Evolutionary conservation across 768 basidiomycete genomes (phyloP), one percentile per base, ranked within the genome.

Genomic region (Candolleomyces efflorescens): DNA sequence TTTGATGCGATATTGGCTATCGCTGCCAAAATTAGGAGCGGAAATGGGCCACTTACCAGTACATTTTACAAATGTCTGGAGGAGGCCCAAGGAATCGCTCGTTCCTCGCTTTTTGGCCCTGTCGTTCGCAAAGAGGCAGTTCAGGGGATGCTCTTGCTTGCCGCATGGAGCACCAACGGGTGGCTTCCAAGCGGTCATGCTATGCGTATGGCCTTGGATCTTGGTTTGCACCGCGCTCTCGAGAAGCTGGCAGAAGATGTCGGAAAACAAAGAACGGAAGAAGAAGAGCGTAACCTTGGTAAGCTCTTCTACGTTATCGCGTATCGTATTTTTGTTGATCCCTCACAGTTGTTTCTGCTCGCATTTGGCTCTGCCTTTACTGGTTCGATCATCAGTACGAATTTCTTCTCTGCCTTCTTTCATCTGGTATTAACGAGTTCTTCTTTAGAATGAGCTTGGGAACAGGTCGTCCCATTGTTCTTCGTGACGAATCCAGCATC

Each of bases 131-230:
- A 96, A 73, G 95, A 98, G 74, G 95, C 92, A 38, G 93, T 95
- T 36, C 91, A 92, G 82, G 92, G 91, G 9, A 96, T 94, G 92
- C 75, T 96, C 11, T 78, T 98, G 27, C 78, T 97, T 47, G 91
- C 93, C 26, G 92, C 94, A 5, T 96, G 93, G 92, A 91, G 88
- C 66, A 92, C 93, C 38, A 93, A 94, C 61, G 94, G 93, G 0
- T 98, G 93, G 92, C 79, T 98, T 47, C 93, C 94, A 9, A 90
- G 90, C 64, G 95, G 95, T 2, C 95, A 98, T 67, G 95, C 95
- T 5, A 87, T 97, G 85, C 85, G 95, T 53, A 96, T 96, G 92
- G 94, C 92, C 20, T 75, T 96, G 54, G 94, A 97, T 68, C 86
- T 98, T 53, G 93, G 94, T 32, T 79, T 98, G 20, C 93, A 98